Evolutionary conservation across 768 basidiomycete species (phyloP).

Genomic region (Auricularia cornea): DNA sequence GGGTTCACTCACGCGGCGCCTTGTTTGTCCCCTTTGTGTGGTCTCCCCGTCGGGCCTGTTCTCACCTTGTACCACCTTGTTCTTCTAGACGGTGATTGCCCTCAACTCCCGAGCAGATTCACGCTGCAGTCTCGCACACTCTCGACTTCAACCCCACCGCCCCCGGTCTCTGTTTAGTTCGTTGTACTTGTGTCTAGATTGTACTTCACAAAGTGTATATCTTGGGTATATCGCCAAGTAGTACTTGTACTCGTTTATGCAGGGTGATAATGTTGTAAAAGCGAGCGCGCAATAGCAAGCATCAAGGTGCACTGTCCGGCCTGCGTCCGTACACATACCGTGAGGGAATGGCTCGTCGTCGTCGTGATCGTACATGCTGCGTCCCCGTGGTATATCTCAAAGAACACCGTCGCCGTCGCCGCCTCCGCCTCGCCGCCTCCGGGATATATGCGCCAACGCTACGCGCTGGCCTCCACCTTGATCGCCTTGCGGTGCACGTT

Average conservation of each 20-base stretch:
- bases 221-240: not conserved
- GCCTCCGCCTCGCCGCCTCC: no score
- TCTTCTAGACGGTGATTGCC: no score
- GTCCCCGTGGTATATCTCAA: not conserved
- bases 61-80: no score
- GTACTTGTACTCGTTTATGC: not conserved
- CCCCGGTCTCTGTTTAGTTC: no score
- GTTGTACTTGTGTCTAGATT: not conserved
- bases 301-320: not conserved
- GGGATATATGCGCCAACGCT: not conserved
- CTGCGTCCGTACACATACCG: not conserved
- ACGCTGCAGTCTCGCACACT: no score
- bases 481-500: constrained; percentile 38
- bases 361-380: not conserved
- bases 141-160: no score
- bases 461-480: not conserved
- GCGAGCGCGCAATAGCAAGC: not conserved
- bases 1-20: no score
- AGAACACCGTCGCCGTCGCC: not conserved
- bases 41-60: no score
- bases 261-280: not conserved
- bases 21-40: no score
- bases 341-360: not conserved
- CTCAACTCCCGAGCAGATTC: no score
- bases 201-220: not conserved